Base-by-base conservation (phyloP, 1,139 yeast genomes). In the Zygosaccharomyces pseudobailii region DNA sequence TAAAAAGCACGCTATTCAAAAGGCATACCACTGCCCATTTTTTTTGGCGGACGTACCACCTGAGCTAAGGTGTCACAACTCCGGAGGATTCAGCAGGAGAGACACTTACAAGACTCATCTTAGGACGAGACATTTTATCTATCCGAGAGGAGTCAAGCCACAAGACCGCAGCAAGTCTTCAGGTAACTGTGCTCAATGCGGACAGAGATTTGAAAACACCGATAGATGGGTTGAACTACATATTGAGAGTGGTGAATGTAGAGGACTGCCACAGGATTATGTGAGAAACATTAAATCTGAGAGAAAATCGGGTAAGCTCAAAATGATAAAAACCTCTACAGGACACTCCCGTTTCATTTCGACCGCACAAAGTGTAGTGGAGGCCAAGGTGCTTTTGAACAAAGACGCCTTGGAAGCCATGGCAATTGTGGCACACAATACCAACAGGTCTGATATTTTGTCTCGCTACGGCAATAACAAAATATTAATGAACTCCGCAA, bases 81-180 rank as follows among this genome's bases (percentile, higher is more conserved):
- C 83, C 7, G 98, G 97, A 35, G 98, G 97, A 0, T 90, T 90
- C 62, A 87, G 96, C 9, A 80, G 98, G 65, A 79, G 97, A 62
- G 98, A 90, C 65, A 92, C 97, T 1, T 90, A 86, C 72, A 90
- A 90, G 71, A 90, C 96, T 2, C 98, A 90, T 69, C 75, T 90
- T 58, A 89, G 88, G 67, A 85, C 96, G 23, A 79, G 96, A 59
- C 98, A 90, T 70, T 90, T 90, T 67, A 77, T 79, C 54, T 89
- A 89, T 62, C 97, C 97, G 8, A 80, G 82, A 38, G 96, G 96
- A 25, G 82, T 90, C 5, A 82, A 83, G 57, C 82, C 90, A 7
- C 81, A 78, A 46, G 83, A 84, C 53, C 76, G 97, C 53, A 69
- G 78, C 4, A 78, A 79, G 51, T 78, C 82, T 47, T 71, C 80